Evolutionary conservation across 805 yeast genomes (phyloP).

Genomic region (Danielia oregonensis): DNA sequence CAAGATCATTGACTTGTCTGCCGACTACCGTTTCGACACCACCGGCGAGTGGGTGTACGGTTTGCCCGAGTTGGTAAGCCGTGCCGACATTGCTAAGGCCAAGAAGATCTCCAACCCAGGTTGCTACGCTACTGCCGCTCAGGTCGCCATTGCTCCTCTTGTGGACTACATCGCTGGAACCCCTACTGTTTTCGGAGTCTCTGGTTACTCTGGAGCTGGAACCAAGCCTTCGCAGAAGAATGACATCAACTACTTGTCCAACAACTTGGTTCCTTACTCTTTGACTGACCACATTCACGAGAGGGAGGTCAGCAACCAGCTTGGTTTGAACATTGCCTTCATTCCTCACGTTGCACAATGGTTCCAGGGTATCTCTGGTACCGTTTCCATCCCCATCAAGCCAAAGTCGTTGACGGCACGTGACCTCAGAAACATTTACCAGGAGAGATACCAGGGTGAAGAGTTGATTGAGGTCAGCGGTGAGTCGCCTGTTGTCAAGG

Average conservation of each 20-base stretch:
- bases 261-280: conserved; percentile 92
- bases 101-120: conserved; percentile 93
- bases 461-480: conserved; percentile 80
- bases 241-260: conserved; percentile 66
- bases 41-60: conserved; percentile 92
- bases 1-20: conserved; percentile 88
- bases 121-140: conserved; percentile 99
- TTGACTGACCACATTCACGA: conserved; percentile 97
- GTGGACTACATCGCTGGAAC: conserved; percentile 61
- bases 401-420: conserved; percentile 64
- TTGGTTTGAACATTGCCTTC: conserved; percentile 80
- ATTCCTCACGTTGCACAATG: conserved; percentile 98
- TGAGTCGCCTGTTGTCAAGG: conserved; percentile 90
- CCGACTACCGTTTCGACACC: conserved; percentile 92
- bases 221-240: conserved; percentile 97
- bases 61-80: conserved; percentile 82
- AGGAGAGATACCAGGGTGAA: conserved; percentile 85
- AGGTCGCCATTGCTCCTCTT: conserved; percentile 85
- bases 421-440: conserved; percentile 80
- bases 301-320: conserved; percentile 78
- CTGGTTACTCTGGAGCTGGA: conserved; percentile 99
- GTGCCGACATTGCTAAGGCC: conserved; percentile 65
- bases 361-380: conserved; percentile 97
- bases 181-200: conserved; percentile 90
- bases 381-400: conserved; percentile 85